Conservation (phyloP, 169 alveolate genomes). For the Prorocentrum cordatum region DNA sequence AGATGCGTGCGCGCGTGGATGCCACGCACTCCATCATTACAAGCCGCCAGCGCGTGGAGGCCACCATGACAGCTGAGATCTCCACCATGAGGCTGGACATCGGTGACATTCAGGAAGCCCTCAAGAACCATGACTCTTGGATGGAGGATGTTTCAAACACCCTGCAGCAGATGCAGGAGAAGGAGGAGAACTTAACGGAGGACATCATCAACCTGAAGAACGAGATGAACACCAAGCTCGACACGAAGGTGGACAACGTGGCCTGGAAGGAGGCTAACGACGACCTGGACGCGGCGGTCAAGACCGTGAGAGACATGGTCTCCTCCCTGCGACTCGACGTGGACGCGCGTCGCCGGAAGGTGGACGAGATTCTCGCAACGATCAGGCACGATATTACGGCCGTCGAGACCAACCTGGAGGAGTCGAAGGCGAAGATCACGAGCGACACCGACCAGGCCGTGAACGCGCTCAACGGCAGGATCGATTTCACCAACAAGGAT, state of each 20-base stretch:
- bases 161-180: slow-evolving; percentile 68
- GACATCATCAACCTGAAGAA: background rate
- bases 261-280: slow-evolving; percentile 70
- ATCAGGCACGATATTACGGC: slow-evolving; percentile 66
- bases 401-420: slow-evolving; percentile 63
- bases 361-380: slow-evolving; percentile 62
- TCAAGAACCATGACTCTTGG: slow-evolving; percentile 66
- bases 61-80: slow-evolving; percentile 66
- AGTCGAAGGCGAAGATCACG: slow-evolving; percentile 65
- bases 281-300: slow-evolving; percentile 55
- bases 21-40: slow-evolving; percentile 68
- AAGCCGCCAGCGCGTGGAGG: slow-evolving; percentile 65
- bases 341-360: slow-evolving; percentile 63
- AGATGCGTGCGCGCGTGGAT: slow-evolving; percentile 63
- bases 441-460: slow-evolving; percentile 59
- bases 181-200: slow-evolving; percentile 51
- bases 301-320: slow-evolving; percentile 67
- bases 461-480: slow-evolving; percentile 53
- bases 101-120: slow-evolving; percentile 65
- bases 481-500: slow-evolving; percentile 66
- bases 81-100: slow-evolving; percentile 63
- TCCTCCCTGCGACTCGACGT: slow-evolving; percentile 53
- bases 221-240: slow-evolving; percentile 51
- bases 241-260: slow-evolving; percentile 59
- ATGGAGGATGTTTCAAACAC: slow-evolving; percentile 69